phyloP scores from a whole-genome alignment of 2,329 filamentous ascomycete genomes.

The Trichoderma sp. region DNA sequence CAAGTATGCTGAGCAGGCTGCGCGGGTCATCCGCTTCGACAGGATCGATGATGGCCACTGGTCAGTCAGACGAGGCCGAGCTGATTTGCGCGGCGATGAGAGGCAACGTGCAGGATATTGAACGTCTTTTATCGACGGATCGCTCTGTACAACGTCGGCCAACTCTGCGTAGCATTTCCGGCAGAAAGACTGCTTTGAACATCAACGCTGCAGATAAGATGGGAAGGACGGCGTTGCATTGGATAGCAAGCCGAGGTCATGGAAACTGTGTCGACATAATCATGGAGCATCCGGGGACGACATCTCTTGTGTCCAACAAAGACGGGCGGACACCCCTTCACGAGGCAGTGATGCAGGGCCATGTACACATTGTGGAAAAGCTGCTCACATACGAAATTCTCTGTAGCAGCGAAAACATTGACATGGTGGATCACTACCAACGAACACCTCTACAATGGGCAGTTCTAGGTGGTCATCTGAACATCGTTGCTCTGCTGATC shows the following conservation, averaged over 20 bases:
- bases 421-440: background rate
- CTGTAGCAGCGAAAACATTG: background rate
- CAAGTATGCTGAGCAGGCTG: background rate
- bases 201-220: background rate
- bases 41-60: background rate
- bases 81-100: background rate
- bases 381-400: background rate
- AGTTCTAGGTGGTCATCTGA: background rate
- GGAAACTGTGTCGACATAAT: background rate
- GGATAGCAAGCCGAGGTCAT: background rate
- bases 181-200: background rate
- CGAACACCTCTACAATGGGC: background rate
- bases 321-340: background rate
- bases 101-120: background rate
- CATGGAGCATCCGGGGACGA: background rate
- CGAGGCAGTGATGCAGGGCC: background rate
- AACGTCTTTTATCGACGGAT: background rate
- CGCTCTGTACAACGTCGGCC: background rate
- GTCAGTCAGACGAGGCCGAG: background rate
- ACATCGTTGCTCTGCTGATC: fast-evolving
- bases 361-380: background rate
- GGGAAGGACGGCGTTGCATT: background rate
- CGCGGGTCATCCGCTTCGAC: background rate
- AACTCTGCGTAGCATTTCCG: background rate
- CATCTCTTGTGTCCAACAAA: background rate